Percentiles rank a stretch among this genome's conserved stretches.
phyloP scores from a whole-genome alignment of 2,329 filamentous ascomycete genomes.

The Penicillium sp. region DNA sequence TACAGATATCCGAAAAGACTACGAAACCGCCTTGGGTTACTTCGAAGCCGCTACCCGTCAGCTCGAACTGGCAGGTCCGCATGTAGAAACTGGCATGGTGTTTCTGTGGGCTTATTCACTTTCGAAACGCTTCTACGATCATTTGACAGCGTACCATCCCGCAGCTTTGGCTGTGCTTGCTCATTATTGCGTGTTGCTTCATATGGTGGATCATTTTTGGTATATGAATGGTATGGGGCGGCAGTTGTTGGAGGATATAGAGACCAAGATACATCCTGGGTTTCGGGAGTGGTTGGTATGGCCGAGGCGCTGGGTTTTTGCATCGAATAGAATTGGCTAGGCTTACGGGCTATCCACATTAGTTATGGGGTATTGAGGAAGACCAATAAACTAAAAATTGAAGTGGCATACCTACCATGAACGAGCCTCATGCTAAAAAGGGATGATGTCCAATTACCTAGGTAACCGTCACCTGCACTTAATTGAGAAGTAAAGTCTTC shows the following conservation, averaged over 20 bases:
- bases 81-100: slow-evolving; percentile 18
- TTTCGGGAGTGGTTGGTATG: slow-evolving; percentile 17
- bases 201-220: slow-evolving; percentile 14
- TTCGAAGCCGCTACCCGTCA: slow-evolving; percentile 9
- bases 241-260: slow-evolving; percentile 17
- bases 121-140: slow-evolving; percentile 13
- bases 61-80: slow-evolving; percentile 16
- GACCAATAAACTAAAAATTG: too few relatives aligned
- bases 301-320: slow-evolving; percentile 16
- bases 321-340: not conserved
- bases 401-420: too few relatives aligned
- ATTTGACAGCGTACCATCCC: slow-evolving; percentile 11
- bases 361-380: too few relatives aligned
- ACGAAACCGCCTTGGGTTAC: slow-evolving; percentile 7
- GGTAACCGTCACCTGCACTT: too few relatives aligned
- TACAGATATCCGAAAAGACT: slow-evolving; percentile 9
- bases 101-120: slow-evolving; percentile 18
- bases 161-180: slow-evolving; percentile 16
- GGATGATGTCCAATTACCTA: too few relatives aligned
- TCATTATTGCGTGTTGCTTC: slow-evolving; percentile 18
- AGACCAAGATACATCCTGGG: slow-evolving; percentile 9
- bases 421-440: too few relatives aligned
- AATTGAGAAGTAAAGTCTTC: too few relatives aligned
- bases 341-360: too few relatives aligned
- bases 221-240: slow-evolving; percentile 9